Conservation (phyloP, 768 basidiomycete genomes). For the Suillus paluster region DNA sequence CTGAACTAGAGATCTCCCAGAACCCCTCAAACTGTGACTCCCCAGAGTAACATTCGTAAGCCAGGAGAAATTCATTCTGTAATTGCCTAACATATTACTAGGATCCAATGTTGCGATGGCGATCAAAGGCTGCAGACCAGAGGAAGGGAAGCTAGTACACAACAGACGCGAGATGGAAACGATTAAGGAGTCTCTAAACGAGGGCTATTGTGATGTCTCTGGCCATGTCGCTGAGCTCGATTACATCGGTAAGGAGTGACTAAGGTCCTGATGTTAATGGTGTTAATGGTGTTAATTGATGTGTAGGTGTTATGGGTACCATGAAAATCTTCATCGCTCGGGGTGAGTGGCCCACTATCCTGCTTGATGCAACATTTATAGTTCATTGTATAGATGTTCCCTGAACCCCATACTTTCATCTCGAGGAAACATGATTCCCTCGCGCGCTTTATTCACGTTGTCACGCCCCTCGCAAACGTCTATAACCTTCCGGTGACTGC, state of each 20-base stretch:
- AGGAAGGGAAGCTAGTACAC: conserved; percentile 61
- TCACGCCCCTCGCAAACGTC: conserved; percentile 66
- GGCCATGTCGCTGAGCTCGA: conserved; percentile 65
- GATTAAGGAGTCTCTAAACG: conserved; percentile 76
- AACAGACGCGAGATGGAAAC: conserved; percentile 72
- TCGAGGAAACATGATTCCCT: conserved; percentile 56
- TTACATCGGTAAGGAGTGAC: conserved; percentile 53
- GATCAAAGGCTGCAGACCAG: conserved; percentile 71
- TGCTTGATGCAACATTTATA: conserved; percentile 8
- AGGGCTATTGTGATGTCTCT: conserved; percentile 82
- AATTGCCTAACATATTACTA: conserved; percentile 15
- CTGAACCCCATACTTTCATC: conserved; percentile 53
- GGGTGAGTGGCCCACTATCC: conserved; percentile 44
- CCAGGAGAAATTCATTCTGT: background rate
- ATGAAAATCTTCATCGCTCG: conserved; percentile 67
- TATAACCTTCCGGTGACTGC: conserved; percentile 76
- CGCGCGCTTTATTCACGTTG: conserved; percentile 73
- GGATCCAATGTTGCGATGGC: conserved; percentile 73
- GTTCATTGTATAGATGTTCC: conserved; percentile 55
- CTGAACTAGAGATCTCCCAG: conserved; percentile 12
- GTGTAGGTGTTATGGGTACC: conserved; percentile 59
- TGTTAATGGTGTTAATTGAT: conserved; percentile 14
- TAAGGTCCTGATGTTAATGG: background rate
- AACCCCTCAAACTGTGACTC: conserved; percentile 39
- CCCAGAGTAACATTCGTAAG: conserved; percentile 48